phyloP scores from a whole-genome alignment of 2,329 filamentous ascomycete species.

The Aspergillus versicolor region DNA sequence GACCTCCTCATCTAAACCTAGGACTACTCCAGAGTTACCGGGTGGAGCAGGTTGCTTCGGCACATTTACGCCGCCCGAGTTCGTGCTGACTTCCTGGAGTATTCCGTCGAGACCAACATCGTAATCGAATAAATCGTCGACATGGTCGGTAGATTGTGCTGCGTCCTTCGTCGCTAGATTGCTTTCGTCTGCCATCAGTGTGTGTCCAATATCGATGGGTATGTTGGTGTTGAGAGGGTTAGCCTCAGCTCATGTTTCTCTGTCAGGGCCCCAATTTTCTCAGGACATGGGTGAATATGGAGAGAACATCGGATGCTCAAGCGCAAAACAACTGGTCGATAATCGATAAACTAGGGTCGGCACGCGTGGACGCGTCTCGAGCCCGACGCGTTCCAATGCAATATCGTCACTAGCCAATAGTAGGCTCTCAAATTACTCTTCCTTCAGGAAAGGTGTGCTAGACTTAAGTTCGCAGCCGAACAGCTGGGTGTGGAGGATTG shows the following conservation, averaged over 20 bases:
- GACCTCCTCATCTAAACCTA: conserved; percentile 86
- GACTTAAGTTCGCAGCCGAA: too few species aligned
- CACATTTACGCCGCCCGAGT: conserved; percentile 14
- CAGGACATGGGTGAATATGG: background rate
- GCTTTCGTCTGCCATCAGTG: conserved; percentile 11
- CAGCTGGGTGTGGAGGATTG: too few species aligned
- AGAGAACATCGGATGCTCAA: background rate
- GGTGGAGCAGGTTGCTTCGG: conserved; percentile 21
- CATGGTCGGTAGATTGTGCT: conserved; percentile 43
- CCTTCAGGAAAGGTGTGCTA: too few species aligned
- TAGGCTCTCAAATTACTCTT: too few species aligned
- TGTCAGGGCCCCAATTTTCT: background rate
- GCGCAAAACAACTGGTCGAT: background rate
- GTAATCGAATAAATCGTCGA: conserved; percentile 74
- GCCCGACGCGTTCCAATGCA: background rate
- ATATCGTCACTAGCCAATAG: too few species aligned
- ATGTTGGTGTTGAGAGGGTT: background rate
- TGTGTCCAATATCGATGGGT: background rate
- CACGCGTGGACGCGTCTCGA: background rate
- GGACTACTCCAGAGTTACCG: conserved; percentile 53
- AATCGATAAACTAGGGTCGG: background rate
- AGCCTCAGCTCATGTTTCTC: background rate
- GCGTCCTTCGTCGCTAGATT: conserved; percentile 15
- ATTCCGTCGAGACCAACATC: conserved; percentile 60
- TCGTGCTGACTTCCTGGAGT: conserved; percentile 41